These are phyloP conservation scores for Diplotaxis tenuifolia DNA, from an alignment of 345 rosid species.

Conservation along the genomic window DNA sequence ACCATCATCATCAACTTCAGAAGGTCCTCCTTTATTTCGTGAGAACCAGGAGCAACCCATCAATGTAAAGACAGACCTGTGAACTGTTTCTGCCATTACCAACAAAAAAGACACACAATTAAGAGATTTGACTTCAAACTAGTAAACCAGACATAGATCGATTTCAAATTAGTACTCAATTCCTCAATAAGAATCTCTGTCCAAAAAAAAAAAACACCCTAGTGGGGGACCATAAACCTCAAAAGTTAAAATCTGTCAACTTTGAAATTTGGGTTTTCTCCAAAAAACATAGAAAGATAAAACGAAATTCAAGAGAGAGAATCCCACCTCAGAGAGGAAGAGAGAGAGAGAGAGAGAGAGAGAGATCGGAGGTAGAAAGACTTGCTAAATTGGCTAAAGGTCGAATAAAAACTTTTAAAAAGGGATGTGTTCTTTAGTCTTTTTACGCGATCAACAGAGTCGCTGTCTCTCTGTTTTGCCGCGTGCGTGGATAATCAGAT, in stretches of 20 bases:
- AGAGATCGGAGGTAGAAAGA: slow-evolving; percentile 5
- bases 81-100: slow-evolving; percentile 26
- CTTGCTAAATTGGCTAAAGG: not conserved
- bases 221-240: not conserved
- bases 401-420: too few species aligned
- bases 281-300: slow-evolving; percentile 8
- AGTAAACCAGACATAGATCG: slow-evolving; percentile 2
- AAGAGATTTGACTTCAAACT: slow-evolving; percentile 2
- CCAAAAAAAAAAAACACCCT: not conserved
- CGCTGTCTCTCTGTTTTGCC: not conserved
- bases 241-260: slow-evolving; percentile 15
- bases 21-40: slow-evolving; percentile 26
- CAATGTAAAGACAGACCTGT: slow-evolving; percentile 30
- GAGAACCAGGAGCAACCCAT: slow-evolving; percentile 73
- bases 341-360: not conserved
- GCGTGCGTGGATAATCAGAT: slow-evolving; percentile 23
- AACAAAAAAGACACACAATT: not conserved
- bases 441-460: slow-evolving; percentile 30
- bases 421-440: not conserved
- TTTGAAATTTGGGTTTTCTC: slow-evolving; percentile 6
- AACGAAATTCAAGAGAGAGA: not conserved
- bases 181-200: not conserved
- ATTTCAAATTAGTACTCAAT: slow-evolving; percentile 1
- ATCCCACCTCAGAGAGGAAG: slow-evolving; percentile 29
- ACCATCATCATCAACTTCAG: slow-evolving; percentile 70